Evolutionary conservation across 805 yeast species (phyloP).

Genomic region (Suhomyces xylopsoci): DNA sequence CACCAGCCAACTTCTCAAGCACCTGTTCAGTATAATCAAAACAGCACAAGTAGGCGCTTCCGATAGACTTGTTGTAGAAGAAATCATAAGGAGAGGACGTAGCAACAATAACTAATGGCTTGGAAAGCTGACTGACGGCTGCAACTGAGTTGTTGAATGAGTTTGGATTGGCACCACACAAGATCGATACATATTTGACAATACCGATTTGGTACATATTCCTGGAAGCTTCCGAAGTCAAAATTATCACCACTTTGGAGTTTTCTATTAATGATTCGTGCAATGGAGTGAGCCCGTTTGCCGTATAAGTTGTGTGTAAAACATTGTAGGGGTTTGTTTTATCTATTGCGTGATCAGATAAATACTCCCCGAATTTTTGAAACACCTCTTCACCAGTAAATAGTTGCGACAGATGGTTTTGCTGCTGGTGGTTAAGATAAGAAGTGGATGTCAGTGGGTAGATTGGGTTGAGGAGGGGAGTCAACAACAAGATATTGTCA

Average conservation of each 20-base stretch:
- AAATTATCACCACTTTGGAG: constrained; percentile 48
- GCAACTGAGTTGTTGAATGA: constrained; percentile 17
- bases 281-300: constrained; percentile 50
- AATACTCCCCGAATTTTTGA: constrained; percentile 47
- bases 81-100: constrained; percentile 64
- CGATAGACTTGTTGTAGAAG: constrained; percentile 51
- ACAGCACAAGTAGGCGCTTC: constrained; percentile 56
- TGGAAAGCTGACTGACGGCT: constrained; percentile 26
- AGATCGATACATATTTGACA: constrained; percentile 52
- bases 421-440: not conserved
- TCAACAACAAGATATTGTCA: constrained; percentile 32
- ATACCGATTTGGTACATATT: constrained; percentile 62
- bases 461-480: constrained; percentile 38
- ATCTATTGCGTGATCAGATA: constrained; percentile 35
- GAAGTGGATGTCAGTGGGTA: constrained; percentile 16
- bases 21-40: constrained; percentile 58
- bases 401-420: constrained; percentile 13
- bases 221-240: constrained; percentile 57
- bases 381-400: constrained; percentile 52
- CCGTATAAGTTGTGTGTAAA: constrained; percentile 57
- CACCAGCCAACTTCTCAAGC: constrained; percentile 46
- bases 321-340: constrained; percentile 41
- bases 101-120: constrained; percentile 57
- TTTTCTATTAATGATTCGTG: constrained; percentile 54
- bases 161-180: constrained; percentile 48